Base-by-base conservation (phyloP, 2,329 filamentous ascomycete genomes). In the Hawksworthiomyces lignivorus region DNA sequence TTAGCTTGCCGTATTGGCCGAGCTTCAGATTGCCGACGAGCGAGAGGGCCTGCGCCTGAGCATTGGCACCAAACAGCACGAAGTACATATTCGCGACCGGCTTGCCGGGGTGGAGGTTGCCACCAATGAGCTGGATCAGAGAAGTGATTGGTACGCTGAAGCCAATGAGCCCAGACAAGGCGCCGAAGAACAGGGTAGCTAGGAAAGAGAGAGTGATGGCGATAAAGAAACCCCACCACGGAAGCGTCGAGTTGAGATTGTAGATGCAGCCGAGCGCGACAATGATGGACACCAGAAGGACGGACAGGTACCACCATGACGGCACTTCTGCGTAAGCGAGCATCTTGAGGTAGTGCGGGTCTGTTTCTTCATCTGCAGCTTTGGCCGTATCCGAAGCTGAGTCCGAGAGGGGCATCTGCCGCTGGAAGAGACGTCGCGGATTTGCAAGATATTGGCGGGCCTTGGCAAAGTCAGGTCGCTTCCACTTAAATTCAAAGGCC, bases 41-140 rank as follows among this genome's bases (percentile, higher is more conserved):
- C 5, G 54, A 51, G 9, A 58, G 49, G 3, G 57, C 61, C 43
- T 63, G 61, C 3, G 52, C 48, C 18, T 59, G 56, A 4, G 50
- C 52, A 26, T 61, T 60, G 44, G 52, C 54, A 3, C 58, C 57
- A 39, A 59, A 62, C 10, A 58, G 54, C 14, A 56, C 61, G 52
- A 70, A 69, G 51, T 67, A 68, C 56, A 69, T 62, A 40, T 68
- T 67, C 8, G 62, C 62, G 9, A 68, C 50, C 1, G 58, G 63
- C 33, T 54, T 55, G 2, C 59, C 56, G 0, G 60, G 67, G 36
- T 65, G 60, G 40, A 73, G 56, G 22, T 70, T 66, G 15, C 67
- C 70, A 4, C 62, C 69, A 12, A 74, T 53, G 61, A 72, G 68
- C 49, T 73, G 68, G 9, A 63, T 59, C 29, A 59, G 26, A 2